Evolutionary conservation across 2,329 filamentous ascomycete species (phyloP).

Genomic region (Scytalidium lignicola): DNA sequence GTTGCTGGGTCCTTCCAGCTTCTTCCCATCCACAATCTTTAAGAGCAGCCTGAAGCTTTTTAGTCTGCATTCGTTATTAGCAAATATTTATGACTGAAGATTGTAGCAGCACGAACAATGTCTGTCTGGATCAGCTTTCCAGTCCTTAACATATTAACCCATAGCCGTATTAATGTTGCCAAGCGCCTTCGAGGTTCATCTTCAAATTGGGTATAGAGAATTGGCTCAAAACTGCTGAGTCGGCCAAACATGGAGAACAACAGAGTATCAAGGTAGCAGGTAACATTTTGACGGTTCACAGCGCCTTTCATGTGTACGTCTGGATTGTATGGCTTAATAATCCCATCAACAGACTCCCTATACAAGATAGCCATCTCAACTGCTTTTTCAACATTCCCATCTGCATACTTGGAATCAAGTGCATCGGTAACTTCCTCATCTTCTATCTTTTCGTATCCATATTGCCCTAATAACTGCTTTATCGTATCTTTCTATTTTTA

Average conservation of each 20-base stretch:
- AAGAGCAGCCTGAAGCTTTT: constrained; percentile 75
- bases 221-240: constrained; percentile 85
- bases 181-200: constrained; percentile 69
- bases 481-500: constrained; percentile 43
- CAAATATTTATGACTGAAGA: not conserved
- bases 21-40: constrained; percentile 86
- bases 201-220: constrained; percentile 74
- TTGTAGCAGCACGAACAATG: constrained; percentile 47
- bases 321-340: constrained; percentile 70
- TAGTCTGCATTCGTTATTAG: constrained; percentile 50
- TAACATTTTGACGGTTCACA: constrained; percentile 78
- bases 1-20: constrained; percentile 71
- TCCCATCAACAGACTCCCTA: constrained; percentile 74
- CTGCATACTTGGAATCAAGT: constrained; percentile 56
- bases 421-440: constrained; percentile 60
- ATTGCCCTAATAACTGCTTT: constrained; percentile 43
- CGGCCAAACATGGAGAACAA: constrained; percentile 95
- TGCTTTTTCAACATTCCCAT: constrained; percentile 68
- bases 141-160: constrained; percentile 86
- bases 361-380: constrained; percentile 73
- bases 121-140: constrained; percentile 83
- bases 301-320: constrained; percentile 72
- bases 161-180: constrained; percentile 74
- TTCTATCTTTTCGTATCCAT: constrained; percentile 51
- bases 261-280: constrained; percentile 89